phyloP scores from a whole-genome alignment of 805 yeast species.

The Ogataea populi-albae region DNA sequence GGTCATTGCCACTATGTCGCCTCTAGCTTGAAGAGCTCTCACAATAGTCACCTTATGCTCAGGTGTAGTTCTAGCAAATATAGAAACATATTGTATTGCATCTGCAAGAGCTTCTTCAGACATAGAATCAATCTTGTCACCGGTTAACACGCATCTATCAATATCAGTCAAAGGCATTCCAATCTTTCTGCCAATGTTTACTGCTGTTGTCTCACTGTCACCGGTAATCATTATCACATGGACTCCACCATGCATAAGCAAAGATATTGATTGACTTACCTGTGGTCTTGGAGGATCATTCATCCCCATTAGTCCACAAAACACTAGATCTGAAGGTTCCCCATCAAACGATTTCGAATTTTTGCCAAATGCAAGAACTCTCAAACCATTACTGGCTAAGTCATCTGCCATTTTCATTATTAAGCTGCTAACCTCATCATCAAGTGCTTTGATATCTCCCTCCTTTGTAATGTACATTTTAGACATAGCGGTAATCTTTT shows the following conservation, averaged over 20 bases:
- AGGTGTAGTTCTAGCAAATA: slow-evolving; percentile 94
- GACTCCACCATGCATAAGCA: slow-evolving; percentile 87
- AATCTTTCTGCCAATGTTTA: slow-evolving; percentile 79
- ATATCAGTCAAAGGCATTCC: slow-evolving; percentile 78
- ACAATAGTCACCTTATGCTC: slow-evolving; percentile 90
- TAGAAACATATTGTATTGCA: slow-evolving; percentile 77
- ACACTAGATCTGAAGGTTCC: slow-evolving; percentile 60
- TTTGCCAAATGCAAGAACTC: slow-evolving; percentile 80
- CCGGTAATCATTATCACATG: slow-evolving; percentile 99
- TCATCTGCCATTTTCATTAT: slow-evolving; percentile 56
- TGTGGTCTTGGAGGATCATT: slow-evolving; percentile 96
- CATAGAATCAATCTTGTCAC: slow-evolving; percentile 76
- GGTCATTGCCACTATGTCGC: slow-evolving; percentile 98
- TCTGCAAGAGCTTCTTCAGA: slow-evolving; percentile 68
- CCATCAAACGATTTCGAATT: slow-evolving; percentile 36
- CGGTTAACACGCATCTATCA: slow-evolving; percentile 71
- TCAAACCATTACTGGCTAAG: slow-evolving; percentile 79
- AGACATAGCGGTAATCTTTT: slow-evolving; percentile 62
- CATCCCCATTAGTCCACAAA: slow-evolving; percentile 91
- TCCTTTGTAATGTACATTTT: slow-evolving; percentile 54
- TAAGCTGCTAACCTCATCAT: slow-evolving; percentile 43
- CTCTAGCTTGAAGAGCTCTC: slow-evolving; percentile 82
- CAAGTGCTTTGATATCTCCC: slow-evolving; percentile 60
- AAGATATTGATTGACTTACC: slow-evolving; percentile 70
- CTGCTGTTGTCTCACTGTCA: slow-evolving; percentile 84